These are phyloP conservation scores for Fomes fomentarius DNA, from an alignment of 1,284 basidiomycete species.

Conservation along the genomic window DNA sequence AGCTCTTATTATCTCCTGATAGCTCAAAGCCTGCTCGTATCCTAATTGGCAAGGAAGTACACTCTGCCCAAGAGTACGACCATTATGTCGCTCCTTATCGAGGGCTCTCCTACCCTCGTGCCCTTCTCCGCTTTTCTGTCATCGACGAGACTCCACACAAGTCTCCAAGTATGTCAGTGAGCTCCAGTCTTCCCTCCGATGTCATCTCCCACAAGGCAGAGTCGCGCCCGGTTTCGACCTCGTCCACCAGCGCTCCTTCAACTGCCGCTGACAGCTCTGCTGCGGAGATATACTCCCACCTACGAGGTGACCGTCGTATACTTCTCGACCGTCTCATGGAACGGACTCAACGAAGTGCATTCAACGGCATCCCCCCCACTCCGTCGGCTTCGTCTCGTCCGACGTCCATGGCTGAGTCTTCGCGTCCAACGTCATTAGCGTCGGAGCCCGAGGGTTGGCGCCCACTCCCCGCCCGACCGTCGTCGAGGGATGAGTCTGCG, in stretches of 20 bases:
- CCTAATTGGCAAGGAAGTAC: constrained; percentile 63
- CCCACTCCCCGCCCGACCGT: constrained; percentile 15
- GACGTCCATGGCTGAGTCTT: constrained; percentile 22
- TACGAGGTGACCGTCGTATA: constrained; percentile 22
- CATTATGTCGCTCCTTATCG: constrained; percentile 51
- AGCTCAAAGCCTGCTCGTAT: constrained; percentile 45
- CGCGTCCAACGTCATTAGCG: constrained; percentile 12
- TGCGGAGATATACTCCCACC: constrained; percentile 11
- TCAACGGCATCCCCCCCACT: constrained; percentile 15
- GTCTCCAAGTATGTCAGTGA: constrained; percentile 28
- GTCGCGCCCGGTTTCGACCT: constrained; percentile 12
- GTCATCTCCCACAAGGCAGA: constrained; percentile 10
- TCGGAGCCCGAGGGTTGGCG: constrained; percentile 11
- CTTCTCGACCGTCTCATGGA: constrained; percentile 32
- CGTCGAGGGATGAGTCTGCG: constrained; percentile 7
- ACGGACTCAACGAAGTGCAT: constrained; percentile 20
- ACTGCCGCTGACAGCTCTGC: constrained; percentile 21
- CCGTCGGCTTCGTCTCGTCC: constrained; percentile 23
- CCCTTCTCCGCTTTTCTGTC: constrained; percentile 65
- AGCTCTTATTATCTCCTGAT: constrained; percentile 67
- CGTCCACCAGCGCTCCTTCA: constrained; percentile 20
- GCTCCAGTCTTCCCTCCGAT: constrained; percentile 5
- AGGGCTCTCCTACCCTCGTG: constrained; percentile 53
- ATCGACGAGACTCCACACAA: constrained; percentile 53
- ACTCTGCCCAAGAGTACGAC: constrained; percentile 59